Base-by-base conservation (phyloP, 2,329 filamentous ascomycete species). In the Fusarium neocosmosporiellum region DNA sequence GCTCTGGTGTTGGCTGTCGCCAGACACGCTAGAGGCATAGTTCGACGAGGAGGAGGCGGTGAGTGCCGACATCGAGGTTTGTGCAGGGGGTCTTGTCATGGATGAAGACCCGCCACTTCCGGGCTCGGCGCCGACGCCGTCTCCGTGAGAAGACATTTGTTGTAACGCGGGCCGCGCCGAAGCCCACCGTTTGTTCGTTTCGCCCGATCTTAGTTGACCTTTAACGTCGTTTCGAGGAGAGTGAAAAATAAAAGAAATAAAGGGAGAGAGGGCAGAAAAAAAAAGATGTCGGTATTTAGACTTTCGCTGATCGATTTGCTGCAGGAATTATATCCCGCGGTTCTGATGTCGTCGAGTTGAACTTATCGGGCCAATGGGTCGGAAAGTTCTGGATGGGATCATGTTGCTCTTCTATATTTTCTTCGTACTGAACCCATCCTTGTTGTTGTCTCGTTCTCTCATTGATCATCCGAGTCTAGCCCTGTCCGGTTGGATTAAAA, bases 1-100 rank as follows among this genome's bases (percentile, higher is more conserved):
- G 31, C 69, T 71, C 62, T 66, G 69, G 36, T 65, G 57, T 20
- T 63, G 69, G 60, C 67, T 65, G 63, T 65, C 71, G 31, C 71
- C 74, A 18, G 72, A 75, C 43, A 74, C 72, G 60, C 72, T 75
- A 65, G 63, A 65, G 66, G 72, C 48, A 53, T 75, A 75, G 66
- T 70, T 74, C 1, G 72, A 75, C 31, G 72, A 73, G 4, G 71
- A 74, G 10, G 72, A 74, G 39, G 72, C 72, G 71, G 69, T 75
- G 72, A 75, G 72, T 50, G 69, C 57, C 37, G 64, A 61, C 46
- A 55, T 67, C 27, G 61, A 58, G 16, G 41, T 53, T 43, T 71
- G 67, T 20, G 33, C 68, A 69, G 58, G 71, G 67, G 58, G 9
- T 33, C 50, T 64, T 27, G 57, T 65, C 66, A 67, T 46, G 20